Base-by-base conservation (phyloP, 371 early-diverging fungal genomes). In the Rhizopus arrhizus region DNA sequence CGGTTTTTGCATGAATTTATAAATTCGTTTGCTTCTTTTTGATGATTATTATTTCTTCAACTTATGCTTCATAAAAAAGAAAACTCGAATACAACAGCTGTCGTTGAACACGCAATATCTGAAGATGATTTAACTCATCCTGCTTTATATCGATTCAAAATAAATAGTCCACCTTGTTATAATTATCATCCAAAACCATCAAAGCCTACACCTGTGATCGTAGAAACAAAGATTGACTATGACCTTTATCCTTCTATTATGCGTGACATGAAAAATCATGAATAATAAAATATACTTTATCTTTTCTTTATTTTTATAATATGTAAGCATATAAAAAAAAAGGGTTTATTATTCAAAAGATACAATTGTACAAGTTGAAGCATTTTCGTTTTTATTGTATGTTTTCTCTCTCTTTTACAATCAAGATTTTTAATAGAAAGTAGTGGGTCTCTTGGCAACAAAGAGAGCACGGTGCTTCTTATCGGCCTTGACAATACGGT, bases 391-490 rank as follows among this genome's bases (percentile, higher is more conserved):
- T 40, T 40, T 40, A 10, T 40, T 40, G 10, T 40, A 10, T 40
- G 40, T 10, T 43, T 6, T 43, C n/a, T 43, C 8, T 43, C n/a
- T 9, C 43, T 43, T 15, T n/a, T 5, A 11, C 43, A 2, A 22
- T 22, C 22, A 22, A 22, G 22, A 22, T 43, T 43, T 46, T 81
- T 84, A 85, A 59, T 83, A 89, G 87, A 93, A 91, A 69, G 97
- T 97, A 69, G 88, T 82, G 70, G 98, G 98, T 74, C 96, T 91
- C 82, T 88, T 83, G 77, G 91, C 96, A 81, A 91, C 80, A 87
- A 92, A 93, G 64, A 91, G 84, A 76, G 90, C 72, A 71, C 86
- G 87, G 68, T 78, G 81, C 64, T 73, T 66, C 84, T 86, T 86
- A 63, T 75, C 79, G 78, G 88, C 83, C 75, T 92, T 91, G 72